Conservation (phyloP, 2,329 filamentous ascomycete species). For the Colletotrichum tofieldiae region DNA sequence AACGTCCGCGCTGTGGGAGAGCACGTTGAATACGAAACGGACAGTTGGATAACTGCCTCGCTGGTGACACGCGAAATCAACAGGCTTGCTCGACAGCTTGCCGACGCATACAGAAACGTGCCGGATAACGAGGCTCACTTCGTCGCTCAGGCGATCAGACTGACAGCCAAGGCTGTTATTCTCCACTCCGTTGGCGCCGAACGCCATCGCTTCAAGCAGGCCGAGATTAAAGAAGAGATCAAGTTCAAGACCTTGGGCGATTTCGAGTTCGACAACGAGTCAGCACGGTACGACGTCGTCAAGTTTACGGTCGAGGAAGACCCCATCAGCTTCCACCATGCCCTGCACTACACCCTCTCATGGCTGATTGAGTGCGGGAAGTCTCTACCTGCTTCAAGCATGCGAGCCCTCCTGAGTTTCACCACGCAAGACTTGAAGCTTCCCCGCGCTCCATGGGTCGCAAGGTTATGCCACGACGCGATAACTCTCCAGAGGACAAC, state of each 20-base stretch:
- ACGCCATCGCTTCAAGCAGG: slow-evolving; percentile 84
- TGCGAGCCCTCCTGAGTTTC: slow-evolving; percentile 80
- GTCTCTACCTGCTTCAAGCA: slow-evolving; percentile 76
- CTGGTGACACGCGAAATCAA: slow-evolving; percentile 97
- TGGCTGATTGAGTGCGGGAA: slow-evolving; percentile 95
- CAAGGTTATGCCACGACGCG: slow-evolving; percentile 69
- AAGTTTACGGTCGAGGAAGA: slow-evolving; percentile 91
- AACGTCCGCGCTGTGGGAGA: slow-evolving; percentile 93
- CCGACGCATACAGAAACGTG: slow-evolving; percentile 85
- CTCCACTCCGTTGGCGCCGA: slow-evolving; percentile 93
- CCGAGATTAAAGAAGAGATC: slow-evolving; percentile 90
- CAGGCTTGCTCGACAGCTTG: slow-evolving; percentile 88
- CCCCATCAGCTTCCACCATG: slow-evolving; percentile 97
- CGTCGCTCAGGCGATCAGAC: slow-evolving; percentile 80
- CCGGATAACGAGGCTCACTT: slow-evolving; percentile 75
- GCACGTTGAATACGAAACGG: slow-evolving; percentile 98
- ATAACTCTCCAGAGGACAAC: slow-evolving; percentile 80
- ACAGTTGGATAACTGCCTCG: slow-evolving; percentile 97
- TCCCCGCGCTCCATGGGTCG: slow-evolving; percentile 75
- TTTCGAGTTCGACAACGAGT: slow-evolving; percentile 82
- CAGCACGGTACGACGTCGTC: slow-evolving; percentile 77
- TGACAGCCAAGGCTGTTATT: slow-evolving; percentile 87
- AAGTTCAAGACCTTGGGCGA: slow-evolving; percentile 84
- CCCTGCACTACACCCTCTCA: slow-evolving; percentile 94
- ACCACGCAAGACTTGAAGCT: slow-evolving; percentile 79